phyloP scores from a whole-genome alignment of 2,329 filamentous ascomycete genomes.

The Trichophyton schoenleinii region DNA sequence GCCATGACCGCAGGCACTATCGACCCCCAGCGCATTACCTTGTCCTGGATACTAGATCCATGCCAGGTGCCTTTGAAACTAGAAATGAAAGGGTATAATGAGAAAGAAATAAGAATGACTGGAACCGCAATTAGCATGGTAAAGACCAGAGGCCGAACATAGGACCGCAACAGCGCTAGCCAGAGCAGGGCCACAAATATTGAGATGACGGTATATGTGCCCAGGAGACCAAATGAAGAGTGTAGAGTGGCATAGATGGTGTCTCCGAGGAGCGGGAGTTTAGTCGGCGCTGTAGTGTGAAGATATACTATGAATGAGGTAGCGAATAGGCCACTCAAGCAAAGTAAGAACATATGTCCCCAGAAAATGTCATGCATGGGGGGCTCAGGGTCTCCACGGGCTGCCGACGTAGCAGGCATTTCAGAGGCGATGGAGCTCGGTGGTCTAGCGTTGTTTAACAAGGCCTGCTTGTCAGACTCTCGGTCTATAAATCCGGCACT shows the following conservation, averaged over 20 bases:
- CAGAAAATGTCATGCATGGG: slow-evolving; percentile 84
- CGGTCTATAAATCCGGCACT: slow-evolving; percentile 36
- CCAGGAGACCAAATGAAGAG: slow-evolving; percentile 76
- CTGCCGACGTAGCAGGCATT: slow-evolving; percentile 45
- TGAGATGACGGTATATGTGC: slow-evolving; percentile 82
- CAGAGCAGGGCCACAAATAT: slow-evolving; percentile 78
- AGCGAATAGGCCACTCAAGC: slow-evolving; percentile 68
- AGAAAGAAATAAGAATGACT: slow-evolving; percentile 74
- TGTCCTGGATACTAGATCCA: slow-evolving; percentile 72
- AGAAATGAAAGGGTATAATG: slow-evolving; percentile 77
- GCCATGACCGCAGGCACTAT: slow-evolving; percentile 62
- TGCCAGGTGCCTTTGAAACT: slow-evolving; percentile 69
- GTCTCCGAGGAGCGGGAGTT: slow-evolving; percentile 60
- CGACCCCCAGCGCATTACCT: slow-evolving; percentile 75
- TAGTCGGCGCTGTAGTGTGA: slow-evolving; percentile 61
- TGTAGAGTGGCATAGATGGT: slow-evolving; percentile 86
- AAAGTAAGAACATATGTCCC: slow-evolving; percentile 78
- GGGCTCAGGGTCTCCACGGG: slow-evolving; percentile 51
- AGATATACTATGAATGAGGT: slow-evolving; percentile 83
- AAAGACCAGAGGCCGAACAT: slow-evolving; percentile 71
- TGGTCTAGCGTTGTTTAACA: slow-evolving; percentile 34
- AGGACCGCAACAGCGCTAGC: slow-evolving; percentile 77
- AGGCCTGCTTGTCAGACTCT: slow-evolving; percentile 41
- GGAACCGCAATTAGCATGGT: slow-evolving; percentile 75
- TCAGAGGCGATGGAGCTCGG: slow-evolving; percentile 41